These are phyloP conservation scores for Jimgerdemannia flammicorona DNA, from an alignment of 192 early-diverging fungal genomes.

Conservation along the genomic window DNA sequence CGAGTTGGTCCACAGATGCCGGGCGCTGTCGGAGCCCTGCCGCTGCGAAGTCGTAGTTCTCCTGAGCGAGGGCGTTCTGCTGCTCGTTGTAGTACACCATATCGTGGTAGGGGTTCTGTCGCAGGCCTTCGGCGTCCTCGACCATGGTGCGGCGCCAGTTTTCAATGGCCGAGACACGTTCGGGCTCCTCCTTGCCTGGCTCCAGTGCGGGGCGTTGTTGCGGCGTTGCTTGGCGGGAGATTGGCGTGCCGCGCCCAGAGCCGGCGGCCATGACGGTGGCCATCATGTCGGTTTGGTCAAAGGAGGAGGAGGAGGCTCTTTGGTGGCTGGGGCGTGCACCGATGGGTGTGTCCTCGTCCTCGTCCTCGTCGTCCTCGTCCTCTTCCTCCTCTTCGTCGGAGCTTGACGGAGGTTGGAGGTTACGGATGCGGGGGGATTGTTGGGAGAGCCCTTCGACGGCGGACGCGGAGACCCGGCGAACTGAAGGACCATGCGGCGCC, in stretches of 20 bases:
- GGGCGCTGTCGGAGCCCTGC: neutral
- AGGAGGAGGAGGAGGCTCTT: neutral
- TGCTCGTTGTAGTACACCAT: neutral
- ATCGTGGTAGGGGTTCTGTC: neutral
- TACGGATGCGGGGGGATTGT: neutral
- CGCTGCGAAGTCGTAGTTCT: neutral
- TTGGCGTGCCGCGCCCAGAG: no score
- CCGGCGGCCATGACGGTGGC: neutral
- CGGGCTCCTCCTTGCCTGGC: neutral
- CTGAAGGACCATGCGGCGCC: neutral
- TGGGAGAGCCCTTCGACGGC: neutral
- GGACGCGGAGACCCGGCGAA: neutral
- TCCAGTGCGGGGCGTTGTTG: neutral
- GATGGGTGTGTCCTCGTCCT: neutral
- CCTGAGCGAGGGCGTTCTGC: neutral
- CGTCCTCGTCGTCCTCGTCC: neutral
- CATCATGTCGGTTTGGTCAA: neutral
- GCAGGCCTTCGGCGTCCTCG: neutral
- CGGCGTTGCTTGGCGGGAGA: neutral
- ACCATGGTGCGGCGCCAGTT: neutral
- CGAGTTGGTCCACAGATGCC: neutral
- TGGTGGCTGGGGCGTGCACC: neutral
- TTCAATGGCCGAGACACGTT: neutral
- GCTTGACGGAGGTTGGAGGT: neutral
- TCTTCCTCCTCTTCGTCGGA: neutral